These are phyloP conservation scores for Dioscorea cayenensis DNA, from an alignment of 116 monocot genomes.

Conservation along the genomic window DNA sequence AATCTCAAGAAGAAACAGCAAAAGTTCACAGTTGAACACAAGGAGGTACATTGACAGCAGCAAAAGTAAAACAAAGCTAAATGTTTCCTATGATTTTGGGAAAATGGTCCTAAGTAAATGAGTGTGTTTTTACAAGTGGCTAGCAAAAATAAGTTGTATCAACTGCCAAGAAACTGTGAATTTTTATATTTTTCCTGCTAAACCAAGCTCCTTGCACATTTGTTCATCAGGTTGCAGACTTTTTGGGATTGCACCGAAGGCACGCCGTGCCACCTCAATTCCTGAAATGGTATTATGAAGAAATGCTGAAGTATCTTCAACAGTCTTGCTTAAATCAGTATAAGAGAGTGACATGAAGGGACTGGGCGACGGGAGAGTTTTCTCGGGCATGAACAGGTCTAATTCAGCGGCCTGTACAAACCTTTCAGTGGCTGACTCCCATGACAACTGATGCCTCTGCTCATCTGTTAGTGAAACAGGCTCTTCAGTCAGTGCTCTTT, in stretches of 20 bases:
- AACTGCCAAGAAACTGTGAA: too few species aligned
- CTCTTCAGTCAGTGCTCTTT: constrained; percentile 46
- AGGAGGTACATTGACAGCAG: too few species aligned
- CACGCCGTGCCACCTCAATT: constrained; percentile 53
- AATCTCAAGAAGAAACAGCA: too few species aligned
- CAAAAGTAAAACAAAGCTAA: too few species aligned
- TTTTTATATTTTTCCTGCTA: not conserved
- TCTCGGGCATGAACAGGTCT: constrained; percentile 1
- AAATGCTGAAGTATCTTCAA: constrained; percentile 55
- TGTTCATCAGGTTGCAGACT: constrained; percentile 78
- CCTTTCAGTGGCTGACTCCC: constrained; percentile 86
- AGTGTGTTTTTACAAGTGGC: too few species aligned
- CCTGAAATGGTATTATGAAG: constrained; percentile 64
- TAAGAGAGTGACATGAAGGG: constrained; percentile 29
- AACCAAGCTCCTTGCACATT: constrained; percentile 58
- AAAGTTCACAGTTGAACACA: too few species aligned
- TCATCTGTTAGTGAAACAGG: constrained; percentile 55
- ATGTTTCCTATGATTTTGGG: too few species aligned
- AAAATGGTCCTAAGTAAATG: too few species aligned
- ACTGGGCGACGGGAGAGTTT: constrained; percentile 8
- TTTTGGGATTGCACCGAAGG: constrained; percentile 73
- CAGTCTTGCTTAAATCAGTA: constrained; percentile 17
- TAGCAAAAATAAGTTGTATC: too few species aligned
- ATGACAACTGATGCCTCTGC: constrained; percentile 67
- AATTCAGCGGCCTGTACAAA: constrained; percentile 58